These are phyloP conservation scores for Setomelanomma holmii DNA, from an alignment of 2,329 filamentous ascomycete species.

Conservation along the genomic window DNA sequence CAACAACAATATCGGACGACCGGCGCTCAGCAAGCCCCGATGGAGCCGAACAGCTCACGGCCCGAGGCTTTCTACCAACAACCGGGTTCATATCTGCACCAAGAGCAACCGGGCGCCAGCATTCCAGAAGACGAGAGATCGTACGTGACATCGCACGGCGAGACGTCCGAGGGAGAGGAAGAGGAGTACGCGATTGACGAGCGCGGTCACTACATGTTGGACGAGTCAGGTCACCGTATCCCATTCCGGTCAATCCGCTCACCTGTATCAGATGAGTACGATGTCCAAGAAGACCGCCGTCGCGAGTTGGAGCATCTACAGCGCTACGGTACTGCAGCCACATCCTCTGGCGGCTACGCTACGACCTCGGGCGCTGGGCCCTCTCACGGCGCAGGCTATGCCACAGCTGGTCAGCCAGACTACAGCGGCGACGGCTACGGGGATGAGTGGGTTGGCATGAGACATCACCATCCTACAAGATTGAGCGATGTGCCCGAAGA, in stretches of 20 bases:
- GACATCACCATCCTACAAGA: conserved; percentile 49
- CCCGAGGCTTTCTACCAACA: conserved; percentile 50
- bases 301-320: conserved; percentile 57
- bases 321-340: conserved; percentile 51
- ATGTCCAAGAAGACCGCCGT: conserved; percentile 59
- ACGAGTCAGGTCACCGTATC: conserved; percentile 44
- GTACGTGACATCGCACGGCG: conserved; percentile 44
- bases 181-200: conserved; percentile 49
- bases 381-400: conserved; percentile 25
- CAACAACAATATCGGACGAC: conserved; percentile 30
- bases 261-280: conserved; percentile 60
- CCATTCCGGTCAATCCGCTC: conserved; percentile 43
- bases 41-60: conserved; percentile 34
- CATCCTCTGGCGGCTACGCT: conserved; percentile 36
- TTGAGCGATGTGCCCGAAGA: conserved; percentile 51
- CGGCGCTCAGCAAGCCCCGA: conserved; percentile 28
- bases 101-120: conserved; percentile 22
- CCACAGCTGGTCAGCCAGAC: conserved; percentile 35
- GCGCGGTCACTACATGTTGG: conserved; percentile 46
- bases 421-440: conserved; percentile 49
- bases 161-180: conserved; percentile 42
- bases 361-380: conserved; percentile 33
- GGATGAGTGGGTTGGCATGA: conserved; percentile 46
- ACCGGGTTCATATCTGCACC: conserved; percentile 46
- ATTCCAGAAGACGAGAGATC: conserved; percentile 46